These are phyloP conservation scores for Cutaneotrichosporon cyanovorans DNA, from an alignment of 1,284 basidiomycete species.

Conservation along the genomic window DNA sequence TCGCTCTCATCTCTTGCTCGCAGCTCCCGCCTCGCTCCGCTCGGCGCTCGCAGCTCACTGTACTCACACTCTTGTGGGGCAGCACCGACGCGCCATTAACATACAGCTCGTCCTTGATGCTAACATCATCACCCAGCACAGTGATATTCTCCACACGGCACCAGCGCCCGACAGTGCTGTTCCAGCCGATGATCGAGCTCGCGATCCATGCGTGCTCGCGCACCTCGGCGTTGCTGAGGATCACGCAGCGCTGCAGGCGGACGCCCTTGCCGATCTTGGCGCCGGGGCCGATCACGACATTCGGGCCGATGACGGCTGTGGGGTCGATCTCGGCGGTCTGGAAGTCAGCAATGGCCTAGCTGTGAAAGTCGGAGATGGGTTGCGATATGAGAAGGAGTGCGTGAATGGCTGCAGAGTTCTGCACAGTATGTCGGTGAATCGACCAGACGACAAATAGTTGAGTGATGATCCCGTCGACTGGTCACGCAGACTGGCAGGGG, in stretches of 20 bases:
- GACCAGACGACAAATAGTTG: no score
- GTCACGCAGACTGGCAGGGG: no score
- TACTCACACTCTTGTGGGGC: conserved; percentile 50
- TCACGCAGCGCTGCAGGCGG: conserved; percentile 51
- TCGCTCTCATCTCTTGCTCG: no score
- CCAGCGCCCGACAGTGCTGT: conserved; percentile 51
- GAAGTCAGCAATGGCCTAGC: conserved; percentile 12
- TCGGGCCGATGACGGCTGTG: conserved; percentile 49
- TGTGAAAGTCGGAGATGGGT: no score
- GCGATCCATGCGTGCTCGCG: conserved; percentile 52
- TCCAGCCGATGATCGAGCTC: conserved; percentile 51
- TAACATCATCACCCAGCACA: conserved; percentile 51
- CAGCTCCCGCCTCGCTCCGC: no score
- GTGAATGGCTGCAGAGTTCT: conserved; percentile 8
- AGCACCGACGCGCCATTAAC: conserved; percentile 51
- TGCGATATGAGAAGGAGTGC: no score
- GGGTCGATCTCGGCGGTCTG: conserved; percentile 50
- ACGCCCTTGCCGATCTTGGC: conserved; percentile 50
- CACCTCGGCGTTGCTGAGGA: conserved; percentile 49
- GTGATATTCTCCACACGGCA: conserved; percentile 50
- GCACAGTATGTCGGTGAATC: conserved; percentile 2
- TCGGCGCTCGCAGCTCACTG: no score
- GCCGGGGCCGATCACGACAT: conserved; percentile 51
- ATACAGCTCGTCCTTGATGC: conserved; percentile 52
- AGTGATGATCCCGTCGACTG: no score